These are phyloP conservation scores for Carpinus viminea DNA, from an alignment of 306 rosid genomes.

Conservation along the genomic window DNA sequence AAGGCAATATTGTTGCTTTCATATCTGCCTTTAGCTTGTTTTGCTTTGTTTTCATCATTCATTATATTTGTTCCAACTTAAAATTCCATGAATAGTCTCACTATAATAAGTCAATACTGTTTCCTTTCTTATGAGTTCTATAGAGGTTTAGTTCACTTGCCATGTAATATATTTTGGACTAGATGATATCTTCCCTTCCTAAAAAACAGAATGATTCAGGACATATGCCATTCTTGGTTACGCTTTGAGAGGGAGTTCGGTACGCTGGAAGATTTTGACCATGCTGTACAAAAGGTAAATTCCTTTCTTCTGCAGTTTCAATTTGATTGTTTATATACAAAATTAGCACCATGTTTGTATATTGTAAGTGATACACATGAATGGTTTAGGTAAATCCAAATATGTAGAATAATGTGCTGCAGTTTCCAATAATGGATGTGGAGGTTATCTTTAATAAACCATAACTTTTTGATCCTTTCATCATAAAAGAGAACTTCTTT, in stretches of 20 bases:
- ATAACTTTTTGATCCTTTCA: neutral
- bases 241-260: conserved; percentile 93
- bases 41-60: neutral
- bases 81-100: neutral
- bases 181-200: conserved; percentile 76
- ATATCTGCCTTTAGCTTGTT: neutral
- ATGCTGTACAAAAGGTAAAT: conserved; percentile 70
- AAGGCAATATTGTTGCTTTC: neutral
- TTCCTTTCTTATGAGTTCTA: conserved; percentile 2
- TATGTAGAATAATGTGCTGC: neutral
- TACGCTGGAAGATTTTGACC: conserved; percentile 76
- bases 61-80: neutral
- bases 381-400: neutral
- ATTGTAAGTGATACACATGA: neutral
- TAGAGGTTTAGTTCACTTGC: conserved; percentile 20
- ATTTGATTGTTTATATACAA: neutral
- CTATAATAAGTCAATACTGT: neutral
- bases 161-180: conserved; percentile 51
- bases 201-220: conserved; percentile 87
- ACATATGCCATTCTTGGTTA: conserved; percentile 87
- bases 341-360: neutral
- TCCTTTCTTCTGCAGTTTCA: conserved; percentile 19
- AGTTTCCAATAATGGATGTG: no score
- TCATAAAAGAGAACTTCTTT: neutral
- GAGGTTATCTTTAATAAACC: neutral